Conservation (phyloP, 768 basidiomycete species). For the Hygrophorus russula region DNA sequence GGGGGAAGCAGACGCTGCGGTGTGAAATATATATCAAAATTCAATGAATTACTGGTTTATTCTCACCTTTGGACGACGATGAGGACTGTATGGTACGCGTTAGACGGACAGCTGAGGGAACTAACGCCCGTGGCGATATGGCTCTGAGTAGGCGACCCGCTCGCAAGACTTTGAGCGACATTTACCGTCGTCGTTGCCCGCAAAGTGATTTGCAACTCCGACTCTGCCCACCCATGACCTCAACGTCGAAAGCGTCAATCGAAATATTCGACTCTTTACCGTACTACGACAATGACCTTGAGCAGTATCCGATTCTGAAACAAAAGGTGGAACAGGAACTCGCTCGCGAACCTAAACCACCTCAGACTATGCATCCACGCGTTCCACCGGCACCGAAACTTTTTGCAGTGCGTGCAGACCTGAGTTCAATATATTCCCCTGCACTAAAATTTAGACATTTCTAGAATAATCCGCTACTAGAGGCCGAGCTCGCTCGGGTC, state of each 20-base stretch:
- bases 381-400: slow-evolving; percentile 56
- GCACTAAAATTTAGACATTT: slow-evolving; percentile 5
- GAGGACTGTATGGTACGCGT: slow-evolving; percentile 38
- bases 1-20: slow-evolving; percentile 56
- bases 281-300: slow-evolving; percentile 91
- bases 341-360: slow-evolving; percentile 55
- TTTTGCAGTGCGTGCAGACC: slow-evolving; percentile 54
- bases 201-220: neutral
- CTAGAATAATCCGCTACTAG: slow-evolving; percentile 59
- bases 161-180: slow-evolving; percentile 36
- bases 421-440: slow-evolving; percentile 2
- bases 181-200: slow-evolving; percentile 10
- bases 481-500: slow-evolving; percentile 67
- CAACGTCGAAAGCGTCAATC: slow-evolving; percentile 9
- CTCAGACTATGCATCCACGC: slow-evolving; percentile 52
- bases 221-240: slow-evolving; percentile 7
- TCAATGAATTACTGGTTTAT: slow-evolving; percentile 4
- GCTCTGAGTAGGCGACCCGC: slow-evolving; percentile 32
- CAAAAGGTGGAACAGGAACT: slow-evolving; percentile 72
- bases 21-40: neutral
- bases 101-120: slow-evolving; percentile 12
- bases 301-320: slow-evolving; percentile 57
- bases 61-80: slow-evolving; percentile 35
- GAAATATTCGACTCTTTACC: slow-evolving; percentile 78
- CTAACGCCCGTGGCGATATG: slow-evolving; percentile 21